Evolutionary conservation across 331 rosid species (phyloP), one percentile per base, ranked within the genome.

Genomic region (Phaseolus coccineus): DNA sequence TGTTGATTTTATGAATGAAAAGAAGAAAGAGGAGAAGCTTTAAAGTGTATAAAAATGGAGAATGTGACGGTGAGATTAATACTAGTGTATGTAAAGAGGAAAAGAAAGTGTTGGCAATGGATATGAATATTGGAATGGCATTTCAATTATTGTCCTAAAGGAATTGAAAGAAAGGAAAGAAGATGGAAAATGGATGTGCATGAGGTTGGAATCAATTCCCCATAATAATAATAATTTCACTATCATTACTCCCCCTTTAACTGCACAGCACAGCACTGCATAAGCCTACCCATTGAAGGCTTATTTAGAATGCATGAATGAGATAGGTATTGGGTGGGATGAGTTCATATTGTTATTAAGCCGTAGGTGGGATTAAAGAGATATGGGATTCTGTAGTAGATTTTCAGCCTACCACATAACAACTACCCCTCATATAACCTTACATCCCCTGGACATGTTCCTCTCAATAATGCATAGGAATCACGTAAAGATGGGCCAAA

Each of bases 381-480:
- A 75, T 61, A 44, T 55, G 67, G 63, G 90, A 85, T 87, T 91
- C 94, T 56, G 50, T 81, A 63, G 84, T 73, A 83, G 66, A 80
- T 72, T 72, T 80, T 19, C 82, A 72, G 15, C 80, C 79, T 76
- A 73, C 57, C 91, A 90, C 88, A 77, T 90, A 91, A 33, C 35
- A 85, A 78, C 96, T 84, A 46, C 97, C 96, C 96, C 97, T 90
- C 84, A 90, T 93, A 87, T 33, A 70, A 83, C 94, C 96, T 91
- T 46, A 14, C 64, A 35, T 80, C 59, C 73, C 77, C 22, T 73
- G 85, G 88, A 86, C 82, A 88, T 77, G 85, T 85, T 80, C 93
- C 87, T 83, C 82, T 80, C 93, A 90, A 92, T 92, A 92, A 89
- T 93, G 88, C 93, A 86, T 70, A 81, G 83, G 97, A 92, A 93